These are phyloP conservation scores for Beauveria sp. DNA, from an alignment of 2,329 filamentous ascomycete genomes.

Conservation along the genomic window DNA sequence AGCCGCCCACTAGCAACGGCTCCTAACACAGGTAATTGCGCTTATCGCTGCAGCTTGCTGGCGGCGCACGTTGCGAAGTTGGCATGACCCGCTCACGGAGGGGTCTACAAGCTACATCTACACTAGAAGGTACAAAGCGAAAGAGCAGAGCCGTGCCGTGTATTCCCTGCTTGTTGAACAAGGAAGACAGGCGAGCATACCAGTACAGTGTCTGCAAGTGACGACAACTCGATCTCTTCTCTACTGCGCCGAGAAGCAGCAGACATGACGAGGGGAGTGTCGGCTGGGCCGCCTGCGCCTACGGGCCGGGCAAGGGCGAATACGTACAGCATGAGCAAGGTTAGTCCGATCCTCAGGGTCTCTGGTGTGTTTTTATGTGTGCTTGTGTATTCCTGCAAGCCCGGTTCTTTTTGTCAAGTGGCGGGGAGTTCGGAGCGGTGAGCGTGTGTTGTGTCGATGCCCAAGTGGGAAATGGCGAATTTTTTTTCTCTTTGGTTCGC, in stretches of 20 bases:
- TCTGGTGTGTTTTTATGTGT: neutral
- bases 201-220: neutral
- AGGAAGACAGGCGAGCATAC: neutral
- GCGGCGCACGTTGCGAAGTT: neutral
- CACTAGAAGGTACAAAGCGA: neutral
- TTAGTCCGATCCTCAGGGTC: conserved; percentile 17
- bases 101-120: neutral
- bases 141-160: neutral
- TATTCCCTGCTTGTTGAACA: neutral
- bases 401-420: neutral
- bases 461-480: neutral
- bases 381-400: neutral
- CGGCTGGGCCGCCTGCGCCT: conserved; percentile 27
- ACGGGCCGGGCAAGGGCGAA: conserved; percentile 26
- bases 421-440: neutral
- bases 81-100: conserved; percentile 2
- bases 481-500: neutral
- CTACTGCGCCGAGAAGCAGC: neutral
- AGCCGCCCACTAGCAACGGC: neutral
- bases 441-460: neutral
- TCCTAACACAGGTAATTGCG: neutral
- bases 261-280: conserved; percentile 26
- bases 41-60: neutral
- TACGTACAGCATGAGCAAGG: conserved; percentile 36
- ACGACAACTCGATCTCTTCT: neutral